Evolutionary conservation across 2,329 filamentous ascomycete species (phyloP).

Genomic region (Talaromyces pinophilus): DNA sequence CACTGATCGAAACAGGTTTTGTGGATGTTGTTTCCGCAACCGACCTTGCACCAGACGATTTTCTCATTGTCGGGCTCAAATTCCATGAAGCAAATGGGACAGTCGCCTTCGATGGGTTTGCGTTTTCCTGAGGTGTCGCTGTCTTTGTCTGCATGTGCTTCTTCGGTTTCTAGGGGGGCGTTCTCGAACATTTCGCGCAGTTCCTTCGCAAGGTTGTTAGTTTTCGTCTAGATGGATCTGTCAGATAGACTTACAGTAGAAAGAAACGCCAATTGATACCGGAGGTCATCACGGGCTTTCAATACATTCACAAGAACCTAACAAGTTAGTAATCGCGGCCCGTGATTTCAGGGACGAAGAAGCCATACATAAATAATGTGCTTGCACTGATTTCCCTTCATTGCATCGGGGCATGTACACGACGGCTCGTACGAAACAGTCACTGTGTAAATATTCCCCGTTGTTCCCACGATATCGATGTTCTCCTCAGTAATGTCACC

Average conservation of each 20-base stretch:
- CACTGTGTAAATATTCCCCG: slow-evolving; percentile 64
- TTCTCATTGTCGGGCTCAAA: slow-evolving; percentile 51
- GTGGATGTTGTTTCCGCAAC: slow-evolving; percentile 66
- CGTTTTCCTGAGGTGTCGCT: slow-evolving; percentile 48
- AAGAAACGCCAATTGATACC: slow-evolving; percentile 63
- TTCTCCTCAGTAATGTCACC: slow-evolving; percentile 52
- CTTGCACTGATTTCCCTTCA: slow-evolving; percentile 63
- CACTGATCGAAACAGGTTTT: slow-evolving; percentile 59
- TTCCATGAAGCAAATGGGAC: slow-evolving; percentile 63
- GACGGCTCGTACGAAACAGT: slow-evolving; percentile 54
- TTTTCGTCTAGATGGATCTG: neutral
- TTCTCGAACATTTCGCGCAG: slow-evolving; percentile 57
- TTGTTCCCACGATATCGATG: slow-evolving; percentile 61
- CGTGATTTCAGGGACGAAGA: neutral
- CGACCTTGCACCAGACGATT: slow-evolving; percentile 60
- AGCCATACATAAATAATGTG: slow-evolving; percentile 59
- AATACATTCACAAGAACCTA: slow-evolving; percentile 58
- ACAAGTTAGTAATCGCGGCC: neutral
- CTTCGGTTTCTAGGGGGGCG: slow-evolving; percentile 55
- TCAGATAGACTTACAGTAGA: slow-evolving; percentile 41
- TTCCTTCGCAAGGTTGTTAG: slow-evolving; percentile 41
- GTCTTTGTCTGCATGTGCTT: slow-evolving; percentile 41
- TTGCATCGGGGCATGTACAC: slow-evolving; percentile 58
- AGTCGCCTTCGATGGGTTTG: slow-evolving; percentile 63
- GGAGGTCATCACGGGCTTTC: slow-evolving; percentile 57